phyloP scores from a whole-genome alignment of 2,329 filamentous ascomycete genomes.

The Bipolaris oryzae region DNA sequence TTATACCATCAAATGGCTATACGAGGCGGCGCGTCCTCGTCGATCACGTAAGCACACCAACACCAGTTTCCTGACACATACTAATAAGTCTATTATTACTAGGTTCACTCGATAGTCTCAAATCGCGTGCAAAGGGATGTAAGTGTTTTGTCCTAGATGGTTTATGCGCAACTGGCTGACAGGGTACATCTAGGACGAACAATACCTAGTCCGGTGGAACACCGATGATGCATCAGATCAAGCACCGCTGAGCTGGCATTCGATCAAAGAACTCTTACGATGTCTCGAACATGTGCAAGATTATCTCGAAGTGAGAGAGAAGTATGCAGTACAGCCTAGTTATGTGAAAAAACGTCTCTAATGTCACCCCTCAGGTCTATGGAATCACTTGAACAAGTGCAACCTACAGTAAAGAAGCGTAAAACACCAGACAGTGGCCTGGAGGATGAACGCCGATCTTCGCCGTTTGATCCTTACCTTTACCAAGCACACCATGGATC shows the following conservation, averaged over 20 bases:
- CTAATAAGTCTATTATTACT: background rate
- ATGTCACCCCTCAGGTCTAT: constrained; percentile 16
- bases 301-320: constrained; percentile 47
- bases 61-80: background rate
- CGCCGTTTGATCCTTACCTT: constrained; percentile 28
- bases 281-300: constrained; percentile 52
- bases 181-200: constrained; percentile 42
- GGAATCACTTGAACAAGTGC: background rate
- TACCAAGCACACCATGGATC: constrained; percentile 14
- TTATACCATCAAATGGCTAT: constrained; percentile 29
- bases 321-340: constrained; percentile 20
- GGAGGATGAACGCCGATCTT: constrained; percentile 26
- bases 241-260: constrained; percentile 53
- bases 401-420: constrained; percentile 25
- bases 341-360: background rate
- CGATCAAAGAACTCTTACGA: constrained; percentile 46
- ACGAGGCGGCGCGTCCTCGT: constrained; percentile 28
- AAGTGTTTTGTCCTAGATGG: constrained; percentile 15
- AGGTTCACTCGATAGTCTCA: constrained; percentile 24
- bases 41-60: constrained; percentile 27
- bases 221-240: constrained; percentile 11
- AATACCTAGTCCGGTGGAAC: constrained; percentile 53
- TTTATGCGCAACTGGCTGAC: constrained; percentile 30
- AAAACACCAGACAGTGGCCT: constrained; percentile 30
- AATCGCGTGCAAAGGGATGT: constrained; percentile 37